Conservation (phyloP, 345 rosid species). For the Acer yangbiense region DNA sequence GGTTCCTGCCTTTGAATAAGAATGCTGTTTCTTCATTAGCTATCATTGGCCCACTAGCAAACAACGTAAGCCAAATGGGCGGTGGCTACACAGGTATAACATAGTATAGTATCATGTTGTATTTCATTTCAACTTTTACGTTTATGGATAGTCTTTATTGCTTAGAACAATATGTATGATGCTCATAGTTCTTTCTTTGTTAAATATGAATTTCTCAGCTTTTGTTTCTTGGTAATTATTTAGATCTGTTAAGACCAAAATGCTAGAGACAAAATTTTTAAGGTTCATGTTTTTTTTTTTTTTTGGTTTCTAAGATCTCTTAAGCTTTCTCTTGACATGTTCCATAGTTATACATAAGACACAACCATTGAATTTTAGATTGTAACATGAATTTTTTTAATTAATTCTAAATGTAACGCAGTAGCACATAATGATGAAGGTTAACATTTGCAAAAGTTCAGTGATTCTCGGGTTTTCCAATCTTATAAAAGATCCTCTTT, state of each 20-base stretch:
- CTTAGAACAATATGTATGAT: background rate
- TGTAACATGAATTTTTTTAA: background rate
- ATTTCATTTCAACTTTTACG: background rate
- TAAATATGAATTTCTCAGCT: constrained; percentile 4
- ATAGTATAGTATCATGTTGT: background rate
- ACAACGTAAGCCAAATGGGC: constrained; percentile 56
- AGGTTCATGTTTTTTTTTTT: background rate
- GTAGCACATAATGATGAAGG: background rate
- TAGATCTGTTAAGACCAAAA: background rate
- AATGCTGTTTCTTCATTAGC: constrained; percentile 61
- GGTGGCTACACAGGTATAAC: constrained; percentile 78
- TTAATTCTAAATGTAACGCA: background rate
- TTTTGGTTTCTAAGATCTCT: background rate
- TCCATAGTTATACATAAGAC: background rate
- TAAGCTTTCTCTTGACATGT: background rate
- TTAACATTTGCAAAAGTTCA: constrained; percentile 1
- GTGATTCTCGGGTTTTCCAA: constrained; percentile 7
- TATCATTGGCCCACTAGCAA: constrained; percentile 80
- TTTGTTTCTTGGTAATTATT: background rate
- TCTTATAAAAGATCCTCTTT: constrained; percentile 16
- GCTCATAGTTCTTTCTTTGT: background rate
- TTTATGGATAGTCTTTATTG: background rate
- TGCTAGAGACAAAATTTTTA: background rate
- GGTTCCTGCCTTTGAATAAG: constrained; percentile 64
- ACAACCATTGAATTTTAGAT: background rate